Evolutionary conservation across 352 stramenopile species (phyloP).

Genomic region (Thraustotheca clavata): DNA sequence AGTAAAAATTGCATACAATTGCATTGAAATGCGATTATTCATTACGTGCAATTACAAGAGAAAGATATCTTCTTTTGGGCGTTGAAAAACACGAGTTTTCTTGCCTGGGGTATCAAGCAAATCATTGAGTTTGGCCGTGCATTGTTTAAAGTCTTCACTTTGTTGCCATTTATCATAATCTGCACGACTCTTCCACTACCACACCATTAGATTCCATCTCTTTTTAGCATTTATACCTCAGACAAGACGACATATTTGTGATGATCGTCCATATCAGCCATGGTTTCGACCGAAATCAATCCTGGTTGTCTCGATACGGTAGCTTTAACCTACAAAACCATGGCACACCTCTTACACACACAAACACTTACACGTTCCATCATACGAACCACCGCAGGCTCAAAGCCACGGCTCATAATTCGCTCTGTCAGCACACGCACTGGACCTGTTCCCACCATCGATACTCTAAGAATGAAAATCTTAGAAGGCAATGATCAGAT

Average conservation of each 20-base stretch:
- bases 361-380: constrained; percentile 51
- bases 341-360: background rate
- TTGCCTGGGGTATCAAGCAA: constrained; percentile 72
- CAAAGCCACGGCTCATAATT: constrained; percentile 83
- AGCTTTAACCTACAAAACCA: constrained; percentile 45
- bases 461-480: too few species aligned
- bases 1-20: too few species aligned
- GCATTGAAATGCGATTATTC: too few species aligned
- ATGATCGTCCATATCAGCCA: constrained; percentile 60
- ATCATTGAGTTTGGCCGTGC: constrained; percentile 75
- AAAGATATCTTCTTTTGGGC: constrained; percentile 74
- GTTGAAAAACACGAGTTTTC: constrained; percentile 74
- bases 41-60: constrained; percentile 42
- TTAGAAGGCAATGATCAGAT: too few species aligned
- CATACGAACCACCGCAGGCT: constrained; percentile 68
- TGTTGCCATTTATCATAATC: constrained; percentile 72
- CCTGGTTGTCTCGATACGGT: constrained; percentile 69
- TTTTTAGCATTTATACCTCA: constrained; percentile 34
- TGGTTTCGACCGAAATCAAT: constrained; percentile 68
- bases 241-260: constrained; percentile 87
- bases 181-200: constrained; percentile 66
- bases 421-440: constrained; percentile 75
- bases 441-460: constrained; percentile 21
- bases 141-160: constrained; percentile 71
- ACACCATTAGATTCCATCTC: background rate